Percentiles rank a stretch among this genome's conserved stretches.
phyloP scores from a whole-genome alignment of 2,329 filamentous ascomycete species.

The Alternaria arborescens region DNA sequence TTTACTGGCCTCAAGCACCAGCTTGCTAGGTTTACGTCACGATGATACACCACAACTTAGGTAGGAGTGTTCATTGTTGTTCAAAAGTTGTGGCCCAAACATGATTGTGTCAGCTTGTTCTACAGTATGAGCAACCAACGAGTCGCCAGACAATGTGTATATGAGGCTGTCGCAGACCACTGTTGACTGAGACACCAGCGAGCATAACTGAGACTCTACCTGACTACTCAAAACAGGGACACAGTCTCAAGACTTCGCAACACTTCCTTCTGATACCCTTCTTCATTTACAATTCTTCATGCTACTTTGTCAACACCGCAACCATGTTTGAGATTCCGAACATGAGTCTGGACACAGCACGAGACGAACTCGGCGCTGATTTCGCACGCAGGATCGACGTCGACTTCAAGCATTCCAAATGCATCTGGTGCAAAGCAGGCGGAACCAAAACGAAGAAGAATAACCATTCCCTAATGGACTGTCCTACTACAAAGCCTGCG shows the following conservation, averaged over 20 bases:
- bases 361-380: not conserved
- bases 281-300: not conserved
- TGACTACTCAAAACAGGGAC: not conserved
- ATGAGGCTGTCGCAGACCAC: not conserved
- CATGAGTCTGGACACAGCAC: not conserved
- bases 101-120: not conserved
- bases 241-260: not conserved
- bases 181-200: not conserved
- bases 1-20: not conserved
- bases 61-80: not conserved
- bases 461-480: not conserved
- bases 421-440: not conserved
- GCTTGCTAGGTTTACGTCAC: not conserved
- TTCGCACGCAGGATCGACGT: not conserved
- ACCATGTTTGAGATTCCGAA: not conserved
- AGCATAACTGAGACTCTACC: not conserved
- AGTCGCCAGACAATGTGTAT: not conserved
- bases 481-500: not conserved
- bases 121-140: not conserved
- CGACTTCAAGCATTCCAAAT: not conserved
- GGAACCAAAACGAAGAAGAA: not conserved
- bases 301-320: not conserved
- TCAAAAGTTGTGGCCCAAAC: not conserved
- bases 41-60: not conserved
- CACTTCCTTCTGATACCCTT: not conserved